Evolutionary conservation across 1,284 basidiomycete species (phyloP).

Genomic region (Leccinum griseonigrum): DNA sequence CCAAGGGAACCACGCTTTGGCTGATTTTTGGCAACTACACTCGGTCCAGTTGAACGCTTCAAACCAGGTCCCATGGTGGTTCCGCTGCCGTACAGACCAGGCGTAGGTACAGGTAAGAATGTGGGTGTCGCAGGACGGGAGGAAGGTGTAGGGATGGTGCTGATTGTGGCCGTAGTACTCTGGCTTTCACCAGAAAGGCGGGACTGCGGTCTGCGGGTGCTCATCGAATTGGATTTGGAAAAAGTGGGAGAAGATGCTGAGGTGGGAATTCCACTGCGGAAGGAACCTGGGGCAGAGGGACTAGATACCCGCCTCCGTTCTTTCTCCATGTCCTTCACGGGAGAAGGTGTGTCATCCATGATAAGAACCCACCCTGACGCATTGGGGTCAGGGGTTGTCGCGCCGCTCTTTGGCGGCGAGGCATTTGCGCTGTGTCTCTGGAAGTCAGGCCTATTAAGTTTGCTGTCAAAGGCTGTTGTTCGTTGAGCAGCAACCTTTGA

Average conservation of each 20-base stretch:
- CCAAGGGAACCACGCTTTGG: constrained; percentile 61
- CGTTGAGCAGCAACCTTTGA: constrained; percentile 21
- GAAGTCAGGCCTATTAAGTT: constrained; percentile 18
- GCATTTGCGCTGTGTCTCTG: constrained; percentile 34
- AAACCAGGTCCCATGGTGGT: constrained; percentile 40
- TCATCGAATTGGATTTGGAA: constrained; percentile 36
- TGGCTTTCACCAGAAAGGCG: constrained; percentile 59
- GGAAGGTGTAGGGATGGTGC: constrained; percentile 63
- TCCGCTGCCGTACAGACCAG: constrained; percentile 43
- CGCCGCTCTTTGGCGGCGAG: constrained; percentile 44
- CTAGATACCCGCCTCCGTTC: constrained; percentile 60
- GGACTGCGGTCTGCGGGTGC: constrained; percentile 61
- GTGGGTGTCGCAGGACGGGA: constrained; percentile 75
- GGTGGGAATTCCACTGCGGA: constrained; percentile 37
- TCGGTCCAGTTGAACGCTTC: constrained; percentile 57
- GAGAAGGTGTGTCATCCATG: constrained; percentile 79
- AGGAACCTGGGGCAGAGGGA: constrained; percentile 46
- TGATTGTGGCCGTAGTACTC: constrained; percentile 55
- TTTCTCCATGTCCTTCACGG: constrained; percentile 53
- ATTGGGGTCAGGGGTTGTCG: constrained; percentile 51
- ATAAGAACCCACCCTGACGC: constrained; percentile 78
- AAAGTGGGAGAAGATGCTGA: constrained; percentile 39
- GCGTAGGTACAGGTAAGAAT: constrained; percentile 63
- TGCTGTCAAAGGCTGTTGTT: constrained; percentile 21
- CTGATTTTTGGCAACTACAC: constrained; percentile 41